Conservation (phyloP, 2,329 filamentous ascomycete species). For the Monosporascus sp. region DNA sequence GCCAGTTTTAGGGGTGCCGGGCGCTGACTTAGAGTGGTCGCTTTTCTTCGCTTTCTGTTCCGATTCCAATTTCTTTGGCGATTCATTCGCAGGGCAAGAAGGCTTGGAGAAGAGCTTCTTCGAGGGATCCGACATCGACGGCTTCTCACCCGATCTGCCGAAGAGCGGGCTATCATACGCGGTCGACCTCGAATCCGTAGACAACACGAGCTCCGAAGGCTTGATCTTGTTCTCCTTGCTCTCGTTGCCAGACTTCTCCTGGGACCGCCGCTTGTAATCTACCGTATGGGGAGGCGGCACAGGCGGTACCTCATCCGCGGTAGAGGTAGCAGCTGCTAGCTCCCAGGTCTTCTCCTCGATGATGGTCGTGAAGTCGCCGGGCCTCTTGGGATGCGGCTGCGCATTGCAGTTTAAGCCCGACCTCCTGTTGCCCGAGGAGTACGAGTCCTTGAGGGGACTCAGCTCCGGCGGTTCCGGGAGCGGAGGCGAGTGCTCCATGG, state of each 20-base stretch:
- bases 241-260: neutral
- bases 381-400: constrained; percentile 27
- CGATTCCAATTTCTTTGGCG: constrained; percentile 8
- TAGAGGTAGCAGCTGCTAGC: constrained; percentile 28
- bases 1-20: constrained; percentile 2
- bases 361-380: constrained; percentile 40
- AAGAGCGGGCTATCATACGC: constrained; percentile 28
- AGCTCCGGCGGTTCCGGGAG: constrained; percentile 42
- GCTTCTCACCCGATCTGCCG: constrained; percentile 26
- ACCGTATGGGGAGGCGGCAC: constrained; percentile 26
- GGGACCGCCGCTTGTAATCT: constrained; percentile 21
- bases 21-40: neutral
- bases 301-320: constrained; percentile 17
- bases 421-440: constrained; percentile 44
- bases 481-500: constrained; percentile 36
- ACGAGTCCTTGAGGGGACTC: constrained; percentile 48
- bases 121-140: constrained; percentile 20
- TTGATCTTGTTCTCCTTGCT: constrained; percentile 19
- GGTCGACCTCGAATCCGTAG: constrained; percentile 8
- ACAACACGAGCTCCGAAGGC: constrained; percentile 9
- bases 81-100: constrained; percentile 6
- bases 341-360: constrained; percentile 44
- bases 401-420: constrained; percentile 22
- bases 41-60: constrained; percentile 5
- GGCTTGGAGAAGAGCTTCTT: constrained; percentile 27